A percentile compares a stretch with the other conserved stretches of the same genome.
These are phyloP conservation scores for Eucalyptus marginata DNA, from an alignment of 345 rosid species.

Conservation along the genomic window DNA sequence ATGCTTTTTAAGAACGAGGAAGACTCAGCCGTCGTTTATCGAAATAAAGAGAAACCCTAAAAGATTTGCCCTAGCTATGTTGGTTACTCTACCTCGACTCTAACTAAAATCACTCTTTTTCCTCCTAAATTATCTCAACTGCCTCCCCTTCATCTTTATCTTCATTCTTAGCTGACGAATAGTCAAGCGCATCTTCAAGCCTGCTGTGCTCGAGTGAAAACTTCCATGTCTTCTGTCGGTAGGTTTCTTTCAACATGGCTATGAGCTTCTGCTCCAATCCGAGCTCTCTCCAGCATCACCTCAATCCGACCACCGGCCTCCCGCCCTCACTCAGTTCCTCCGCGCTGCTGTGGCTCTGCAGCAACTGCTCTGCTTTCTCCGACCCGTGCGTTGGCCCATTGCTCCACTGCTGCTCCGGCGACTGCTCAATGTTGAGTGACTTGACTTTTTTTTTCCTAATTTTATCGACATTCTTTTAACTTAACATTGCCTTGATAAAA, in stretches of 20 bases:
- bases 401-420: not conserved
- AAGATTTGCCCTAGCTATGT: not conserved
- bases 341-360: not conserved
- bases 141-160: not conserved
- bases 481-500: not conserved
- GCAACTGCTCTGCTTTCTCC: not conserved
- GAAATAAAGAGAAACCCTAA: not conserved
- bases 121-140: not conserved
- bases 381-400: not conserved
- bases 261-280: constrained; percentile 2
- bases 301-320: not conserved
- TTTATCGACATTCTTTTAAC: not conserved
- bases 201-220: not conserved
- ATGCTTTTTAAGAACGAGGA: not conserved
- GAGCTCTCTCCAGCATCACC: not conserved
- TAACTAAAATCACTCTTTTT: not conserved
- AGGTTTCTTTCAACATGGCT: constrained; percentile 3
- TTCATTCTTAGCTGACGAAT: not conserved
- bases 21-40: not conserved
- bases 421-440: not conserved
- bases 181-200: not conserved
- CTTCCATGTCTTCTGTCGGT: not conserved
- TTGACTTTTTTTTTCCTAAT: not conserved
- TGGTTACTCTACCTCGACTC: not conserved
- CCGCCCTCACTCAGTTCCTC: fast-evolving